Percentiles rank a stretch among this genome's conserved stretches.
Evolutionary conservation across 495 filamentous ascomycete genomes (phyloP).

Genomic region (Evernia prunastri): DNA sequence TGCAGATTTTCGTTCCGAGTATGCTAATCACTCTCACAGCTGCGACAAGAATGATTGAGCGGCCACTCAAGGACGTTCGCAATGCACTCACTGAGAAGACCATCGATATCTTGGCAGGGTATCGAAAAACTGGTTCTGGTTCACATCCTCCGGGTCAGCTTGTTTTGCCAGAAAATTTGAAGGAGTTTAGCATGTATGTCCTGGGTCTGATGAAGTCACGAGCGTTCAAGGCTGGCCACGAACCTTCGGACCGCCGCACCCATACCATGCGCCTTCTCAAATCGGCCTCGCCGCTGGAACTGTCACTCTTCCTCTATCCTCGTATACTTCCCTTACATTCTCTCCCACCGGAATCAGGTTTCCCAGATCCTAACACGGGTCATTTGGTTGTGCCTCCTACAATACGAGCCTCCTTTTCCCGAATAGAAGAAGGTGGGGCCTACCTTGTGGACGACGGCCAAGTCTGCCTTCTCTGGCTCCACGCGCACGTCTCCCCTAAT

Average conservation of each 20-base stretch:
- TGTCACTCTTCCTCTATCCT: slow-evolving; percentile 91
- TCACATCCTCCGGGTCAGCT: slow-evolving; percentile 89
- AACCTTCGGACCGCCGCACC: slow-evolving; percentile 84
- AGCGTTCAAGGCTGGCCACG: slow-evolving; percentile 84
- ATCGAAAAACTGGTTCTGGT: slow-evolving; percentile 82
- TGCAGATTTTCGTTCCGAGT: no score
- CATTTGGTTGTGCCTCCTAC: slow-evolving; percentile 66
- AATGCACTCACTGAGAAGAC: slow-evolving; percentile 81
- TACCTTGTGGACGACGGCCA: slow-evolving; percentile 98
- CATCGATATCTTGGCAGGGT: slow-evolving; percentile 87
- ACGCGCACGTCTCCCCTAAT: slow-evolving; percentile 67
- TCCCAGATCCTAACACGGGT: slow-evolving; percentile 73
- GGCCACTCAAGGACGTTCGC: slow-evolving; percentile 81
- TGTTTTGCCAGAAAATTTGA: slow-evolving; percentile 90
- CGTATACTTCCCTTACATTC: slow-evolving; percentile 89
- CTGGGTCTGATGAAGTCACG: slow-evolving; percentile 86
- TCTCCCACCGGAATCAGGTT: slow-evolving; percentile 68
- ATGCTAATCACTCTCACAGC: slow-evolving; percentile 41
- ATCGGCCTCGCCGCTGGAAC: slow-evolving; percentile 74
- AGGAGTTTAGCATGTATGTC: slow-evolving; percentile 96
- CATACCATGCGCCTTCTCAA: slow-evolving; percentile 89
- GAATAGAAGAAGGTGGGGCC: slow-evolving; percentile 90
- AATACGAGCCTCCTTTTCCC: slow-evolving; percentile 78
- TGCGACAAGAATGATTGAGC: slow-evolving; percentile 71
- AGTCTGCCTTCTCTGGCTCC: slow-evolving; percentile 82